These are phyloP conservation scores for Bolboschoenoplectus hybrid DNA, from an alignment of 202 grass and related monocot species.

Conservation along the genomic window DNA sequence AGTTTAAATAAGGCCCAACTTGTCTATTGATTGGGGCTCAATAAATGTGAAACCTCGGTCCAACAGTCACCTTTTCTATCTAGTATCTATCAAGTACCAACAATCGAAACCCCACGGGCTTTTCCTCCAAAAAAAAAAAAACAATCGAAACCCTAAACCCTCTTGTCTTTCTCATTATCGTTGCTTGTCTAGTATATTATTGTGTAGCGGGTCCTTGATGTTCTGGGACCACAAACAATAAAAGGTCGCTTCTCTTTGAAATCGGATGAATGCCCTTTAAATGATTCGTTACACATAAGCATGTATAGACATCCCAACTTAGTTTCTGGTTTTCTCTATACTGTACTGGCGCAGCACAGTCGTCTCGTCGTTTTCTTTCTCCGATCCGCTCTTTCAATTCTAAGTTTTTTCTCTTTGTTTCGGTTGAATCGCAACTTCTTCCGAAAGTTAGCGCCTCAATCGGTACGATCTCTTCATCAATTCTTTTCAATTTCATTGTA, in stretches of 20 bases:
- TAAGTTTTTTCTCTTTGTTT: neutral
- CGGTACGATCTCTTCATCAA: neutral
- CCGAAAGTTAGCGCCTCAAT: neutral
- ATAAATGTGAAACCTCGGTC: neutral
- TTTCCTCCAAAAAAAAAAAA: no score
- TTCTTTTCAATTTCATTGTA: neutral
- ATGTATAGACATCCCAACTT: neutral
- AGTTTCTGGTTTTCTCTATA: neutral
- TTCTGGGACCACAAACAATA: neutral
- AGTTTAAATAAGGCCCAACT: neutral
- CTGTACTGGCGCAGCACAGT: neutral
- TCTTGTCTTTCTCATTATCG: neutral
- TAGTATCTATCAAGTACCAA: neutral
- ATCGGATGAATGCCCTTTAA: neutral
- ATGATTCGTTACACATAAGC: neutral
- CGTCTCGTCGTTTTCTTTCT: neutral
- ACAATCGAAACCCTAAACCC: conserved; percentile 17
- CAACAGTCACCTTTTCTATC: neutral
- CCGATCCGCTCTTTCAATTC: neutral
- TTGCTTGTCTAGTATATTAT: neutral
- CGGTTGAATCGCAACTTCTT: neutral
- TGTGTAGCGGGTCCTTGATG: neutral
- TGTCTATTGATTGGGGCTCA: neutral
- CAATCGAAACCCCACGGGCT: neutral
- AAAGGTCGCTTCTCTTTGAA: neutral